Evolutionary conservation across 2,329 filamentous ascomycete genomes (phyloP).

Genomic region (Daldinia sp.): DNA sequence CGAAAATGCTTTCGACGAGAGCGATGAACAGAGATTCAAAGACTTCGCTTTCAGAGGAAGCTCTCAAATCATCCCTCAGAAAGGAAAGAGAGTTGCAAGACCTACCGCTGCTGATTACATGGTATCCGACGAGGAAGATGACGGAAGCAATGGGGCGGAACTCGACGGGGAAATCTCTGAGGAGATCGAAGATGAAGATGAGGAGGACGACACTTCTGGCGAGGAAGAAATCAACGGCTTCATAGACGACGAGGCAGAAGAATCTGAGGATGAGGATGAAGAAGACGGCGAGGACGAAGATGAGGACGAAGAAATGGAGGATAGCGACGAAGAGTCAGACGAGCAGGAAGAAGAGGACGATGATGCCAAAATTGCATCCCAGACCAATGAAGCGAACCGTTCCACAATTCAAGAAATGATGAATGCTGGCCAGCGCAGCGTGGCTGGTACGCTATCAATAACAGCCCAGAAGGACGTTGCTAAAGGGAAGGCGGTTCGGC

Average conservation of each 20-base stretch:
- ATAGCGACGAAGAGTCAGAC: slow-evolving; percentile 53
- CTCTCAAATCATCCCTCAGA: slow-evolving; percentile 60
- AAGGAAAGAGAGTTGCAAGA: slow-evolving; percentile 54
- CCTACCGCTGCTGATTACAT: slow-evolving; percentile 70
- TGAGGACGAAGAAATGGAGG: slow-evolving; percentile 55
- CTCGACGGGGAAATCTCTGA: slow-evolving; percentile 52
- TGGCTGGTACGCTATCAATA: slow-evolving; percentile 70
- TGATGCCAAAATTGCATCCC: slow-evolving; percentile 49
- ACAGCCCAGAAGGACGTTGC: slow-evolving; percentile 81
- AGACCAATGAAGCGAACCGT: slow-evolving; percentile 55
- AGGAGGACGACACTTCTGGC: slow-evolving; percentile 42
- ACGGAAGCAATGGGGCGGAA: slow-evolving; percentile 53
- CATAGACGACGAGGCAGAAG: slow-evolving; percentile 47
- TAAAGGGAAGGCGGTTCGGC: slow-evolving; percentile 88
- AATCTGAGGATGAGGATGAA: slow-evolving; percentile 48
- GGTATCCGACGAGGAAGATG: slow-evolving; percentile 58
- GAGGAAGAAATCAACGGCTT: slow-evolving; percentile 35
- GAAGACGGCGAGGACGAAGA: slow-evolving; percentile 44
- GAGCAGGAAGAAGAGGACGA: slow-evolving; percentile 54
- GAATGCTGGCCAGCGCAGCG: slow-evolving; percentile 73
- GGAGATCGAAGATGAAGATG: slow-evolving; percentile 46
- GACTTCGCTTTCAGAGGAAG: slow-evolving; percentile 75
- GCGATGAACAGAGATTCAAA: slow-evolving; percentile 85
- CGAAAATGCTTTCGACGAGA: slow-evolving; percentile 80
- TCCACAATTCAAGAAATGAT: slow-evolving; percentile 76